phyloP scores from a whole-genome alignment of 78 protist species.

The Emiliania huxleyi region DNA sequence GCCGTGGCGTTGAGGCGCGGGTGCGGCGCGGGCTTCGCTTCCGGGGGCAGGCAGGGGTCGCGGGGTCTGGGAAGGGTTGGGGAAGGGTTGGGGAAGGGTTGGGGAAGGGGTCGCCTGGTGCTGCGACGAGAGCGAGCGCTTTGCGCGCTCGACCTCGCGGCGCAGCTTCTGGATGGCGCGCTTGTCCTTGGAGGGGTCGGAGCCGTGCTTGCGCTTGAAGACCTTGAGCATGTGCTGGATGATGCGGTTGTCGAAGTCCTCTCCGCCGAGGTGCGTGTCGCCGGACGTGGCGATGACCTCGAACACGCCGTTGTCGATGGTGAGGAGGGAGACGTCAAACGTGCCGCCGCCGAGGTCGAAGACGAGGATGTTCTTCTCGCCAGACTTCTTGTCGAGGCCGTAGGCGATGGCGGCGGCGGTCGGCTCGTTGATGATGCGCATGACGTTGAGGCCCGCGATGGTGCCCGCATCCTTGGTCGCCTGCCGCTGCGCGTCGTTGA shows the following conservation, averaged over 20 bases:
- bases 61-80: too few relatives aligned
- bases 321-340: slow-evolving; percentile 96
- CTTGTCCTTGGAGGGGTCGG: slow-evolving; percentile 79
- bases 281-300: slow-evolving; percentile 99
- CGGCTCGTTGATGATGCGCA: slow-evolving; percentile 98
- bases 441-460: slow-evolving; percentile 87
- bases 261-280: slow-evolving; percentile 98
- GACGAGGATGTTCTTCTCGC: slow-evolving; percentile 91
- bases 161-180: slow-evolving; percentile 88
- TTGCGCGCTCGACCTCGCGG: slow-evolving; percentile 93
- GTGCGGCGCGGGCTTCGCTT: too few relatives aligned
- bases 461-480: slow-evolving; percentile 95
- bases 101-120: too few relatives aligned
- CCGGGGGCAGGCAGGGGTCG: not conserved
- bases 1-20: too few relatives aligned
- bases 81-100: too few relatives aligned
- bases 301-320: slow-evolving; percentile 95
- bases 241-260: slow-evolving; percentile 97
- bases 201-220: slow-evolving; percentile 83
- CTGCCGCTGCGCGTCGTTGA: slow-evolving; percentile 90
- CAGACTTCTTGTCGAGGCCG: slow-evolving; percentile 80
- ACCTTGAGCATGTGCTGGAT: slow-evolving; percentile 81
- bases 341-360: slow-evolving; percentile 99
- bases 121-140: slow-evolving; percentile 86
- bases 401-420: slow-evolving; percentile 97